Base-by-base conservation (phyloP, 1,284 basidiomycete genomes). In the Somion occarium region DNA sequence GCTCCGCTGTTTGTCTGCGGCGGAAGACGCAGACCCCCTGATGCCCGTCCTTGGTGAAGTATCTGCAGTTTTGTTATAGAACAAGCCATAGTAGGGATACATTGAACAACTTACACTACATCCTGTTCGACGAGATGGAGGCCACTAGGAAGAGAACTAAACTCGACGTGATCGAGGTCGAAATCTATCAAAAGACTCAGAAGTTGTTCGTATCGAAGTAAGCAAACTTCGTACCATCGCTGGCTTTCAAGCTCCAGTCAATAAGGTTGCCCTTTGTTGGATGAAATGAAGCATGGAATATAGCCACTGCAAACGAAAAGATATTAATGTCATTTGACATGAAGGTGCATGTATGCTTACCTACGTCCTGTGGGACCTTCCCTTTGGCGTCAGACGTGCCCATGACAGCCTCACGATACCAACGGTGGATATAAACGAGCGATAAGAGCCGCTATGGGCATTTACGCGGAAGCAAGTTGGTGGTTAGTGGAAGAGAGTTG, bases 201-300 rank as follows among this genome's bases (percentile, higher is more conserved):
- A 9, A 19, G 39, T 5, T 9, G 39, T 41, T 7, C 39, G 15
- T 15, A 9, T 9, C 19, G 39, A 41, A 41, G 9, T 5, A 19
- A 41, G 7, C 7, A 9, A 22, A 18, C 1, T 38, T 60, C 74
- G 52, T 50, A 83, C 86, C 83, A 53, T 88, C 77, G 60, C 71
- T 78, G 18, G 81, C 78, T 59, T 82, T 87, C 24, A 84, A 63
- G 38, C 73, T 79, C 87, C 88, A 91, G 65, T 90, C 88, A 22
- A 90, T 70, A 13, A 83, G 65, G 64, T 88, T 90, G 11, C 88
- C 88, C 57, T 80, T 76, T 11, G 88, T 91, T 1, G 87, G 85
- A 66, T 91, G 88, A 60, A 91, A 91, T 13, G 88, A 88, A 30
- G 83, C 76, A 69, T 91, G 88, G 56, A 90, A 91, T 63, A 90